phyloP scores from a whole-genome alignment of 1,139 yeast species.

The Kurtzmaniella quercitrusa region DNA sequence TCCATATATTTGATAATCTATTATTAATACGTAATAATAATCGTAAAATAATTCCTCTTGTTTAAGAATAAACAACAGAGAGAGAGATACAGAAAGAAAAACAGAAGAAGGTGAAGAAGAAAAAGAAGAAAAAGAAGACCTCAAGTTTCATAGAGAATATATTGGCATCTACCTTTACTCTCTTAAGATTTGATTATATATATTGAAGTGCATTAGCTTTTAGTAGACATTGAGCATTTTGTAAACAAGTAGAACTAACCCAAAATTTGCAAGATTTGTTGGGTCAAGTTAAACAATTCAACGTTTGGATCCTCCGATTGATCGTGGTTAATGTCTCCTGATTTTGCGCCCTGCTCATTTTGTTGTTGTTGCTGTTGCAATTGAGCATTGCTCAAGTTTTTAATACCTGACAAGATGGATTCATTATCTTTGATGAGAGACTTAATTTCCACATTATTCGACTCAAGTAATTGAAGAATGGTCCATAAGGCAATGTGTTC shows the following conservation, averaged over 20 bases:
- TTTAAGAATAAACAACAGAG: too few relatives aligned
- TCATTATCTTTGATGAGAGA: slow-evolving; percentile 58
- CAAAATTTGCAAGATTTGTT: slow-evolving; percentile 61
- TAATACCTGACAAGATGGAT: slow-evolving; percentile 54
- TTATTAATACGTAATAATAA: too few relatives aligned
- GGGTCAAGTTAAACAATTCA: slow-evolving; percentile 74
- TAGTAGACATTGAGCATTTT: slow-evolving; percentile 10
- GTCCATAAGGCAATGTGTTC: slow-evolving; percentile 99
- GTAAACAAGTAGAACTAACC: slow-evolving; percentile 20
- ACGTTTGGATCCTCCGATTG: slow-evolving; percentile 61
- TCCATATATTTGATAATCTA: too few relatives aligned
- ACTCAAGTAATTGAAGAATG: slow-evolving; percentile 84
- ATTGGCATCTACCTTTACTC: too few relatives aligned
- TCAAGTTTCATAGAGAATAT: too few relatives aligned
- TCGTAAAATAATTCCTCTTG: too few relatives aligned
- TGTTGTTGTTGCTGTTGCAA: slow-evolving; percentile 31
- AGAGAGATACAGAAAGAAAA: too few relatives aligned
- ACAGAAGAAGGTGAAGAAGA: too few relatives aligned
- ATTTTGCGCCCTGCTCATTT: slow-evolving; percentile 10
- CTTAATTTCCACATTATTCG: slow-evolving; percentile 70
- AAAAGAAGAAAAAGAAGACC: too few relatives aligned
- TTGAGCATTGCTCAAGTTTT: slow-evolving; percentile 43
- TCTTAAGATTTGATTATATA: background rate
- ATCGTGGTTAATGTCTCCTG: slow-evolving; percentile 21
- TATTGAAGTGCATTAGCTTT: slow-evolving; percentile 6